Evolutionary conservation across 2,329 filamentous ascomycete species (phyloP).

Genomic region (Stemphylium vesicarium): DNA sequence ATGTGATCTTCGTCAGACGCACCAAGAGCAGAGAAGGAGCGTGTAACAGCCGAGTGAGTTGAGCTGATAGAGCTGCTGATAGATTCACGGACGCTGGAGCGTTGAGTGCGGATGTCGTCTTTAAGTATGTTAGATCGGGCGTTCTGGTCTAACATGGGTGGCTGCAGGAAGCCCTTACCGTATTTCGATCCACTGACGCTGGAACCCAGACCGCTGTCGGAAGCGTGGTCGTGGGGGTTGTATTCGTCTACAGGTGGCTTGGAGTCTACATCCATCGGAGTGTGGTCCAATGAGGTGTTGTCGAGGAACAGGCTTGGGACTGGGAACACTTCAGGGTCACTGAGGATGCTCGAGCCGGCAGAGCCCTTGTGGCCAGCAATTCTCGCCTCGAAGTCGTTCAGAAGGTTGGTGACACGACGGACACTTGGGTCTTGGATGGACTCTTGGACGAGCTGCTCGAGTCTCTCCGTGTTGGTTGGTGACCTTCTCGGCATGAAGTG

Average conservation of each 20-base stretch:
- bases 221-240: constrained; percentile 68
- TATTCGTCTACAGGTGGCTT: constrained; percentile 52
- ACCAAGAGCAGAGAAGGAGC: constrained; percentile 52
- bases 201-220: constrained; percentile 87
- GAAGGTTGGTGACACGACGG: constrained; percentile 52
- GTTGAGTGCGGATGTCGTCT: constrained; percentile 39
- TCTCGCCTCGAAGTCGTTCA: constrained; percentile 55
- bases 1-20: constrained; percentile 56
- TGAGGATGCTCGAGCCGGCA: constrained; percentile 50
- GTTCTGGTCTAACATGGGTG: constrained; percentile 21
- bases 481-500: constrained; percentile 55
- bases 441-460: constrained; percentile 57
- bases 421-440: constrained; percentile 54
- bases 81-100: constrained; percentile 42
- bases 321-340: constrained; percentile 57
- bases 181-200: constrained; percentile 69
- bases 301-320: constrained; percentile 55
- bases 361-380: constrained; percentile 45
- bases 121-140: constrained; percentile 44
- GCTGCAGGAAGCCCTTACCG: constrained; percentile 42
- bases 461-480: constrained; percentile 56
- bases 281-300: constrained; percentile 41
- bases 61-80: constrained; percentile 47
- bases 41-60: constrained; percentile 50
- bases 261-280: constrained; percentile 49